Base-by-base conservation (phyloP, 2,329 filamentous ascomycete genomes). In the Fonsecaea monophora region DNA sequence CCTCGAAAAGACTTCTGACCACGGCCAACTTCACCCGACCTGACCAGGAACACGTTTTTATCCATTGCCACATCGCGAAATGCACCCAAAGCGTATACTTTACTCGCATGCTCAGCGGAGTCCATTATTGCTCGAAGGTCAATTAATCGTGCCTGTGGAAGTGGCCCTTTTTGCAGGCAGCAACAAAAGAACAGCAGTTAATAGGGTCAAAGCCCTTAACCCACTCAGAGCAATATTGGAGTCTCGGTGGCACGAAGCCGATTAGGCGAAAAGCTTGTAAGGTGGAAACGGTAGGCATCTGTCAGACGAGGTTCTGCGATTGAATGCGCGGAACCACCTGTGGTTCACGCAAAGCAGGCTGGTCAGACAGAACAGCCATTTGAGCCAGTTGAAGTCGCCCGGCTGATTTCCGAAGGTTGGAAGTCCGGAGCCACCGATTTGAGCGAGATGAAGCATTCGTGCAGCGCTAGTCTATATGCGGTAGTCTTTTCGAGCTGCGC, bases 61-160 rank as follows among this genome's bases (percentile, higher is more conserved):
- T 66, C 45, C 53, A 54, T 53, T 45, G 4, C 40, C 34, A 53
- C 53, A 10, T 63, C 60, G 60, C 60, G 4, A 37, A 57, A 63
- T 63, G 53, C 35, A 56, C 60, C 57, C 34, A 30, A 63, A 45
- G 10, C n/a, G n/a, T 30, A 25, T 40, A 34, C n/a, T 42, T 55
- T 21, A 32, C 25, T 56, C 53, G 60, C 60, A 53, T 18, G 12
- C 54, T 34, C 34, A 21, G 21, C 21, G 13, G 13, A 35, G 30
- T 21, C 53, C 13, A 6, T 35, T 21, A 15, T 34, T 35, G 21
- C 45, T 50, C 25, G 21, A 4, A 25, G 15, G 18, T 50, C 45
- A 25, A 50, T 25, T 10, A 50, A 13, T 42, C 40, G 40, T 42
- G 40, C 13, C 40, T 42, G 40, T 18, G 21, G 25, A 30, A 10